These are phyloP conservation scores for Volvariella surrecta DNA, from an alignment of 1,284 basidiomycete genomes.

Conservation along the genomic window DNA sequence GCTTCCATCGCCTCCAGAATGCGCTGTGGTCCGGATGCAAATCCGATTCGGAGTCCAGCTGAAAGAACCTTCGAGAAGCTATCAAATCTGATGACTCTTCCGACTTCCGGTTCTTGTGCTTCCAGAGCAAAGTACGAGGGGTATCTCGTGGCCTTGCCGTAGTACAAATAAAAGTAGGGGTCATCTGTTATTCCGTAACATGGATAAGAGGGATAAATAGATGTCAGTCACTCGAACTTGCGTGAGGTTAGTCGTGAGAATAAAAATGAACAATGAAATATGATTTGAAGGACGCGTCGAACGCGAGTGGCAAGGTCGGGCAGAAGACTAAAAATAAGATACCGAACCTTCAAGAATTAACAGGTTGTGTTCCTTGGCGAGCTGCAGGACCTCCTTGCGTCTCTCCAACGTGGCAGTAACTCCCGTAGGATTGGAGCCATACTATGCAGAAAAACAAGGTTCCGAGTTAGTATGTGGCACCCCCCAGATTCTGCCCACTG, in stretches of 20 bases:
- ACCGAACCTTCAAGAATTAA: slow-evolving; percentile 72
- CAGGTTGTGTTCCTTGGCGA: slow-evolving; percentile 72
- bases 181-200: slow-evolving; percentile 42
- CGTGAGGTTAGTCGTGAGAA: background rate
- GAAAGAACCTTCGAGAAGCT: slow-evolving; percentile 56
- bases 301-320: background rate
- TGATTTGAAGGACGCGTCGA: background rate
- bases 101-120: slow-evolving; percentile 45
- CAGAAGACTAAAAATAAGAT: background rate
- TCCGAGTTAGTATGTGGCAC: background rate
- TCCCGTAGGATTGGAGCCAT: slow-evolving; percentile 81
- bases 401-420: slow-evolving; percentile 68
- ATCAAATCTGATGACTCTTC: slow-evolving; percentile 61
- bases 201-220: background rate
- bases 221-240: slow-evolving; percentile 1
- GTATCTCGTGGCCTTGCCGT: slow-evolving; percentile 50
- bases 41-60: slow-evolving; percentile 58
- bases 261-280: background rate
- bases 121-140: slow-evolving; percentile 81
- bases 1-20: slow-evolving; percentile 37
- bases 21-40: slow-evolving; percentile 59
- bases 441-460: slow-evolving; percentile 29
- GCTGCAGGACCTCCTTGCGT: slow-evolving; percentile 68
- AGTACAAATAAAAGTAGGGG: slow-evolving; percentile 73
- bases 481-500: too few relatives aligned